Percentiles rank a stretch among this genome's conserved stretches.
These are phyloP conservation scores for Alliaria petiolata DNA, from an alignment of 345 rosid genomes.

Conservation along the genomic window DNA sequence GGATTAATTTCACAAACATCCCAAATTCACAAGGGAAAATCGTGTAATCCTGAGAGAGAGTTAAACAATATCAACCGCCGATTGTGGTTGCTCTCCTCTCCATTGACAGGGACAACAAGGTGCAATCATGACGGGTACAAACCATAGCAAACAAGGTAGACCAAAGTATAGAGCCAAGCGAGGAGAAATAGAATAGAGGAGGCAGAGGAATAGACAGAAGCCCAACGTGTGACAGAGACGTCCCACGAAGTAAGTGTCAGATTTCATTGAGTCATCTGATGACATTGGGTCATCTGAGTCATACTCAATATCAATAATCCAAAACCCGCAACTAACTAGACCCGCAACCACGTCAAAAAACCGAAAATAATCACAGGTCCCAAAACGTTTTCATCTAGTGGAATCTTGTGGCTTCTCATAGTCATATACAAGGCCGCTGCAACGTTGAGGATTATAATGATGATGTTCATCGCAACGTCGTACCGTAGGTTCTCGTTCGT, in stretches of 20 bases:
- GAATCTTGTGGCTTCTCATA: not conserved
- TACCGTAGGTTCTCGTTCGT: not conserved
- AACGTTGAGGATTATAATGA: not conserved
- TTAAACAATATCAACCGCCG: too few species aligned
- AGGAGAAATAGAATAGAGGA: conserved; percentile 5
- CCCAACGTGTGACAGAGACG: not conserved
- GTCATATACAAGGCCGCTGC: not conserved
- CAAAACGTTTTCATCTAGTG: not conserved
- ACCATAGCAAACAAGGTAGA: not conserved
- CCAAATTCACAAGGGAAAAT: too few species aligned
- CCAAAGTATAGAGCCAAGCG: not conserved
- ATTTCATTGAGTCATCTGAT: too few species aligned
- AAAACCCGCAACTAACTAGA: not conserved
- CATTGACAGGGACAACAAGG: not conserved
- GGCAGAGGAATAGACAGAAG: not conserved
- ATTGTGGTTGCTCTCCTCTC: too few species aligned
- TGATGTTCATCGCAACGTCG: not conserved
- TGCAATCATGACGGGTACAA: not conserved
- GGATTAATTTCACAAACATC: too few species aligned
- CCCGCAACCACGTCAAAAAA: too few species aligned
- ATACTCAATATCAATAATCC: too few species aligned
- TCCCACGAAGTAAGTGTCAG: too few species aligned
- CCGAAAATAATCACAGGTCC: not conserved
- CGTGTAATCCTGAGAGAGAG: too few species aligned
- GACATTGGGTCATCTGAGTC: too few species aligned